Conservation (phyloP, 768 basidiomycete species). For the Hericium coralloides region DNA sequence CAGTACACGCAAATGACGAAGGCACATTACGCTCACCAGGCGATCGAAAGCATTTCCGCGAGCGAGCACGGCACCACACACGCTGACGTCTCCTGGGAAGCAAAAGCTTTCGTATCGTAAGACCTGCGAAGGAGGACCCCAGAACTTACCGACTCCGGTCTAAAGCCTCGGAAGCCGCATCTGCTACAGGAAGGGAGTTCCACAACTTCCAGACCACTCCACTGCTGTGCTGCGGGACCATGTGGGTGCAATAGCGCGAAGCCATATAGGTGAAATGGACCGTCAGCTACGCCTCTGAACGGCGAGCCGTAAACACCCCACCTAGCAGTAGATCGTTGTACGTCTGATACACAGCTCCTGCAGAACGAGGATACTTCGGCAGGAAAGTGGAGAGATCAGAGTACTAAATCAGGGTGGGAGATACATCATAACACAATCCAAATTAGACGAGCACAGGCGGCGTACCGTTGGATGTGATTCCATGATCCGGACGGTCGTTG, state of each 20-base stretch:
- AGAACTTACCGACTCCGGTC: slow-evolving; percentile 7
- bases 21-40: slow-evolving; percentile 5
- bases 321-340: slow-evolving; percentile 13
- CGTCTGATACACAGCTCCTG: slow-evolving; percentile 9
- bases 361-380: slow-evolving; percentile 2
- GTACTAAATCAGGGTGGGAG: not conserved
- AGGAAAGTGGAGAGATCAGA: not conserved
- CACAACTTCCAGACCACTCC: slow-evolving; percentile 8
- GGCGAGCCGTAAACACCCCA: not conserved
- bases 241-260: not conserved
- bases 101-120: not conserved
- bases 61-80: slow-evolving; percentile 6
- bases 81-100: not conserved
- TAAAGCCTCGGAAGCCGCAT: slow-evolving; percentile 8
- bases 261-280: not conserved
- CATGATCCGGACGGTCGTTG: not conserved
- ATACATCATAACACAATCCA: not conserved
- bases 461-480: slow-evolving; percentile 2
- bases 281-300: not conserved
- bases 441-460: not conserved
- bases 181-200: slow-evolving; percentile 10
- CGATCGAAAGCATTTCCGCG: slow-evolving; percentile 5
- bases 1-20: not conserved
- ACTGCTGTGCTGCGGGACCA: slow-evolving; percentile 4
- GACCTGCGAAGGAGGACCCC: not conserved